Percentiles rank a stretch among this genome's conserved stretches.
Evolutionary conservation across 148 eudicot genomes (phyloP).

Genomic region (Spergularia marina): DNA sequence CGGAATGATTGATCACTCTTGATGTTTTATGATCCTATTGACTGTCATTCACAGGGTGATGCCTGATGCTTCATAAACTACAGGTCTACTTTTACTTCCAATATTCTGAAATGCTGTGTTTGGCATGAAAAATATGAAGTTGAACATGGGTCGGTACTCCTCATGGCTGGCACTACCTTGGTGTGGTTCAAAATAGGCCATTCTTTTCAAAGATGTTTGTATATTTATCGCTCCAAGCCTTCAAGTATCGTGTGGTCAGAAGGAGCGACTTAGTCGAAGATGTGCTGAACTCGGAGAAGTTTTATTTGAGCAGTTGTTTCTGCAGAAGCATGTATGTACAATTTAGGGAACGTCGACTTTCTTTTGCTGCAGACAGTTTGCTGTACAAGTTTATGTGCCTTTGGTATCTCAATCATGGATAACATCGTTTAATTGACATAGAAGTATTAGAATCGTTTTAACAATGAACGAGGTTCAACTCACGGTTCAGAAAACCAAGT

Average conservation of each 20-base stretch:
- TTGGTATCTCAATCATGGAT: constrained; percentile 56
- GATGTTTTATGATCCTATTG: constrained; percentile 69
- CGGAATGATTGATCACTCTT: constrained; percentile 83
- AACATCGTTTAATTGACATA: constrained; percentile 43
- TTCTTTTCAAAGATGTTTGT: not conserved
- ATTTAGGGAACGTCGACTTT: not conserved
- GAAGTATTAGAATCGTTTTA: too few relatives aligned
- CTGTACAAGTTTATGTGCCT: constrained; percentile 50
- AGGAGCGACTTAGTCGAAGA: constrained; percentile 76
- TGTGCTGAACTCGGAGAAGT: constrained; percentile 64
- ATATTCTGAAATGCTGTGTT: constrained; percentile 7
- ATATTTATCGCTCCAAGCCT: constrained; percentile 39
- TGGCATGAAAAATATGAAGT: constrained; percentile 54
- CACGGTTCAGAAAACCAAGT: too few relatives aligned
- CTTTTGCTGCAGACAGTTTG: not conserved
- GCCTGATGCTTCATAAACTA: not conserved
- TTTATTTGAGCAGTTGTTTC: constrained; percentile 77
- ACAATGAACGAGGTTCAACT: too few relatives aligned
- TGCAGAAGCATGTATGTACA: constrained; percentile 85
- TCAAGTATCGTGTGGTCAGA: constrained; percentile 90
- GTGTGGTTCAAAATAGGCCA: constrained; percentile 73
- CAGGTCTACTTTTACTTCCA: not conserved
- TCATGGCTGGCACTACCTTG: constrained; percentile 66
- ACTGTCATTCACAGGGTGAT: constrained; percentile 82
- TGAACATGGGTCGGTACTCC: constrained; percentile 66